Percentiles rank a stretch among this genome's conserved stretches.
These are phyloP conservation scores for Blastobotrys illinoisensis DNA, from an alignment of 1,139 yeast genomes.

Conservation along the genomic window DNA sequence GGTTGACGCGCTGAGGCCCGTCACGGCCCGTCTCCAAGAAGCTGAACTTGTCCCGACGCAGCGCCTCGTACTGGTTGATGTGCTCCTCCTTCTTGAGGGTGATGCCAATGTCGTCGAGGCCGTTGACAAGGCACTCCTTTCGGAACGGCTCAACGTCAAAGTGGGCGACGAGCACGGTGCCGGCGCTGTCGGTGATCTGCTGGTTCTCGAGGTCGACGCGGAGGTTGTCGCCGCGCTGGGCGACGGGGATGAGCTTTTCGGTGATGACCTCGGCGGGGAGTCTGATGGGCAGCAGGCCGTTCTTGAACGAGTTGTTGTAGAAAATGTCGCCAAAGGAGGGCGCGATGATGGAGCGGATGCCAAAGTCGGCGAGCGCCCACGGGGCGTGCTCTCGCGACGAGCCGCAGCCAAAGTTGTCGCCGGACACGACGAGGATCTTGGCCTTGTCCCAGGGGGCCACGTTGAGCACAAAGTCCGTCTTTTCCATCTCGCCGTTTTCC, in stretches of 20 bases:
- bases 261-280: constrained; percentile 68
- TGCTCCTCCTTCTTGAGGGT: constrained; percentile 83
- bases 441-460: constrained; percentile 76
- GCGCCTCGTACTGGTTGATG: constrained; percentile 66
- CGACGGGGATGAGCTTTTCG: constrained; percentile 71
- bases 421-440: constrained; percentile 81
- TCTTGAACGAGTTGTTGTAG: constrained; percentile 93
- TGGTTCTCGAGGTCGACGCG: constrained; percentile 84
- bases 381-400: constrained; percentile 99
- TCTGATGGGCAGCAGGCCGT: constrained; percentile 89
- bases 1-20: constrained; percentile 46
- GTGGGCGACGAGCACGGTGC: constrained; percentile 67
- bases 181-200: constrained; percentile 65
- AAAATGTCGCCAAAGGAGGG: constrained; percentile 98
- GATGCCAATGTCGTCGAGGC: constrained; percentile 94
- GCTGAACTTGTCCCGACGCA: constrained; percentile 73
- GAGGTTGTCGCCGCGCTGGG: constrained; percentile 63
- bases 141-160: constrained; percentile 88
- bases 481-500: constrained; percentile 62
- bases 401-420: constrained; percentile 98
- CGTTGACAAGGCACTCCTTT: constrained; percentile 89
- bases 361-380: constrained; percentile 97
- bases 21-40: constrained; percentile 85
- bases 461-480: constrained; percentile 85
- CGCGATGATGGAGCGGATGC: constrained; percentile 91